Evolutionary conservation across 345 rosid species (phyloP), one percentile per base, ranked within the genome.

Genomic region (Euphorbia tirucalli): DNA sequence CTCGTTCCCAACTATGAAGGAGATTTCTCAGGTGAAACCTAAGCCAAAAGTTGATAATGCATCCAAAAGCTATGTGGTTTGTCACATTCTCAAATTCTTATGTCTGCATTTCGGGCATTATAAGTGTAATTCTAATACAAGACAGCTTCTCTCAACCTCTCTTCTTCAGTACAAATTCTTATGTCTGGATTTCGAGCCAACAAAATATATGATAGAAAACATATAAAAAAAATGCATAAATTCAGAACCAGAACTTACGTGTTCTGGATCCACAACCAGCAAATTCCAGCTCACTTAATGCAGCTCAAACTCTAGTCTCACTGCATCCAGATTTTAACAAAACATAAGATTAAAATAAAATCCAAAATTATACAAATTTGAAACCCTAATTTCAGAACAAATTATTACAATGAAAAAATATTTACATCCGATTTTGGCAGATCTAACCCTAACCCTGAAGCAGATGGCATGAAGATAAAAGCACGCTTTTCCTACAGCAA

Each of bases 361-460:
- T 0, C 4, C 18, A 3, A 11, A 19, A 39, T 5, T 32, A 31
- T 18, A 16, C 2, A 18, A 56, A 61, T 14, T 13, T 15, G 30
- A 49, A 62, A 68, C 46, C 61, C 66, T 7, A 39, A 39, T 18
- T 21, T 41, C 21, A 24, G 3, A 71, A 19, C 21, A 30, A 61
- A 30, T 18, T 59, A 21, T 16, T 43, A 41, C 46, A 41, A 41
- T 4, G 4, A 21, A n/a, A 27, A 37, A 32, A 59, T 31, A 11
- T n/a, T 71, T 44, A 11, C 18, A 49, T 22, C 60, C 7, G 57
- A 61, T 43, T 13, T 31, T 30, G 5, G 56, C 59, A 73, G 71
- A 73, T 73, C 76, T 57, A 65, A 52, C 48, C 73, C 69, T 37
- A 63, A 69, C 69, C 73, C 73, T 52, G 54, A 55, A 66, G 44